These are phyloP conservation scores for Aphanoascus verrucosus DNA, from an alignment of 2,329 filamentous ascomycete genomes.

Conservation along the genomic window DNA sequence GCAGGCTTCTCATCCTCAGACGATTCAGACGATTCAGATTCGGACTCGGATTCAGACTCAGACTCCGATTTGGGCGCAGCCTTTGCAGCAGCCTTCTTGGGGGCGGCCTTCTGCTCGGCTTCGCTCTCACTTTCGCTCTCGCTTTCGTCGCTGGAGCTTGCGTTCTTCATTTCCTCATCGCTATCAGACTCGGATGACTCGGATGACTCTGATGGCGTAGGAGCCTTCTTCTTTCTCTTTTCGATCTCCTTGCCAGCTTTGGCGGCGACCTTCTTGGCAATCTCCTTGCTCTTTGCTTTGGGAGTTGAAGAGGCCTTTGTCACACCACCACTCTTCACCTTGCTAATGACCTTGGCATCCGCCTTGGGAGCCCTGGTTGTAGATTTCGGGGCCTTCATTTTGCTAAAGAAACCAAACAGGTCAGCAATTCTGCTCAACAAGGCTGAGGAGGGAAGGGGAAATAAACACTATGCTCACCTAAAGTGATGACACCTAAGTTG, in stretches of 20 bases:
- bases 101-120: constrained; percentile 14
- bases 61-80: constrained; percentile 13
- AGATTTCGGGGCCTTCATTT: constrained; percentile 37
- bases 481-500: background rate
- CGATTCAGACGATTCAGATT: constrained; percentile 23
- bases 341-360: constrained; percentile 35
- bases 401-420: constrained; percentile 16
- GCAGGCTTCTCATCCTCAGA: constrained; percentile 20
- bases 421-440: constrained; percentile 14
- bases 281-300: constrained; percentile 28
- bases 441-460: background rate
- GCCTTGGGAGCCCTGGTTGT: constrained; percentile 33
- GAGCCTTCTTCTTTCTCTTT: constrained; percentile 15
- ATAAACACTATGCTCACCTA: background rate
- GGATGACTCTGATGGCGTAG: constrained; percentile 14
- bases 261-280: constrained; percentile 15
- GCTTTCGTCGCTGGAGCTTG: constrained; percentile 14
- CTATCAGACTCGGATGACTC: constrained; percentile 12
- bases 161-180: constrained; percentile 11
- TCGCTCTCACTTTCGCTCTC: constrained; percentile 19
- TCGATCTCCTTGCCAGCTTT: constrained; percentile 11
- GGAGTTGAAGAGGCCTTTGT: constrained; percentile 36
- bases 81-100: constrained; percentile 15
- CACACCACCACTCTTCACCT: constrained; percentile 40
- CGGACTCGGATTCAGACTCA: constrained; percentile 24